A percentile compares a stretch with the other conserved stretches of the same genome.
Conservation (phyloP, 805 yeast genomes). For the Candida sphagnicola region DNA sequence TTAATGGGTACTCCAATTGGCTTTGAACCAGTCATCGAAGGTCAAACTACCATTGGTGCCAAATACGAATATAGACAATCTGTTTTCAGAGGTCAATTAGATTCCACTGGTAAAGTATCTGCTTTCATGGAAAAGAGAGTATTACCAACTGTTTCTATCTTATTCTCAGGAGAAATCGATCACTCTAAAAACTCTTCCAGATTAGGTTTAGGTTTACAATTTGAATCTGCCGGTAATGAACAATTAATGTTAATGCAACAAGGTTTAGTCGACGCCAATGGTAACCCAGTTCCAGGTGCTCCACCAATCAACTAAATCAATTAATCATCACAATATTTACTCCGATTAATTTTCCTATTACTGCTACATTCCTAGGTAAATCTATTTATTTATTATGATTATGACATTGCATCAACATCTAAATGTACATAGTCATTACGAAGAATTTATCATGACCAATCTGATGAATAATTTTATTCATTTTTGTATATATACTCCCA, state of each 20-base stretch:
- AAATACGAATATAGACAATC: constrained; percentile 97
- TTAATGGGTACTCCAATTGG: constrained; percentile 78
- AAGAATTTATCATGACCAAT: constrained; percentile 4
- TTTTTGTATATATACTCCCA: constrained; percentile 4
- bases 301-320: constrained; percentile 38
- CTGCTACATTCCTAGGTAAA: too few relatives aligned
- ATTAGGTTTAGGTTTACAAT: constrained; percentile 91
- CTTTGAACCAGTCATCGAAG: constrained; percentile 82
- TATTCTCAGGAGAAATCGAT: constrained; percentile 91
- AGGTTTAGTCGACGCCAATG: constrained; percentile 77
- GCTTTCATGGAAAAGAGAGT: constrained; percentile 91
- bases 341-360: too few relatives aligned
- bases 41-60: constrained; percentile 90
- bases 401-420: constrained; percentile 1
- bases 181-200: constrained; percentile 68
- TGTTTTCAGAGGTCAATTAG: constrained; percentile 91
- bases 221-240: constrained; percentile 93
- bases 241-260: constrained; percentile 89
- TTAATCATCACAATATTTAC: too few relatives aligned
- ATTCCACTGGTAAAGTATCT: constrained; percentile 85
- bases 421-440: constrained; percentile 5
- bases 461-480: constrained; percentile 3
- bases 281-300: constrained; percentile 82
- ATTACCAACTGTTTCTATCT: constrained; percentile 82
- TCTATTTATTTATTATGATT: background rate